A percentile compares a stretch with the other conserved stretches of the same genome.
phyloP scores from a whole-genome alignment of 2,329 filamentous ascomycete genomes.

The Botrytis pseudocinerea region DNA sequence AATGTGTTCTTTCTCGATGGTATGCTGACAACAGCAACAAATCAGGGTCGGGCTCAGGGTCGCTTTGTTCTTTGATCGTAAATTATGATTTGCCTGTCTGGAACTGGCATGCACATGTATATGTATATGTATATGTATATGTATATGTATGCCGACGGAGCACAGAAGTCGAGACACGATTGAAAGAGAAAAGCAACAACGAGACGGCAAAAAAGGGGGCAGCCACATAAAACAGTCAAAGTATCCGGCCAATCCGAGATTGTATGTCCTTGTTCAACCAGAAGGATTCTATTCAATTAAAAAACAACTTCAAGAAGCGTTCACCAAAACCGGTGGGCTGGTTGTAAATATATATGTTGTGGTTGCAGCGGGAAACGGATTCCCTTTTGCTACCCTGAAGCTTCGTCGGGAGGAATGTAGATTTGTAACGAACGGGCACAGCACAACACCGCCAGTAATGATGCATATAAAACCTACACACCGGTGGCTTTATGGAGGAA shows the following conservation, averaged over 20 bases:
- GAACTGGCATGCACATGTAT: not conserved
- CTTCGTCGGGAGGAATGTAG: not conserved
- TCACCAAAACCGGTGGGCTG: not conserved
- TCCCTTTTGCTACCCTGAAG: not conserved
- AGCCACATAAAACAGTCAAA: constrained; percentile 14
- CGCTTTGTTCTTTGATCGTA: constrained; percentile 6
- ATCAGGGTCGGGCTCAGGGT: not conserved
- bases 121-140: not conserved
- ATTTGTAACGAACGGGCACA: not conserved
- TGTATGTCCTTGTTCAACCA: not conserved
- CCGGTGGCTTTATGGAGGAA: constrained; percentile 10
- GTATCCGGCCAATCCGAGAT: constrained; percentile 6
- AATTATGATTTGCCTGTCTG: not conserved
- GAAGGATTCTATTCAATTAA: not conserved
- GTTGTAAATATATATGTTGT: not conserved
- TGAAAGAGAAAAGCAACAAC: not conserved
- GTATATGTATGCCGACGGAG: not conserved
- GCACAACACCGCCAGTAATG: not conserved
- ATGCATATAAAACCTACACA: not conserved
- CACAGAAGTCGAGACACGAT: not conserved
- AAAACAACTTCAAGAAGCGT: not conserved
- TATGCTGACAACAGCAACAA: not conserved
- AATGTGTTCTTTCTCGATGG: constrained; percentile 10
- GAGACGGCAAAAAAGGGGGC: not conserved
- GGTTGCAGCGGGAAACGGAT: not conserved